Base-by-base conservation (phyloP, 2,329 filamentous ascomycete genomes). In the Cytospora chrysosperma region DNA sequence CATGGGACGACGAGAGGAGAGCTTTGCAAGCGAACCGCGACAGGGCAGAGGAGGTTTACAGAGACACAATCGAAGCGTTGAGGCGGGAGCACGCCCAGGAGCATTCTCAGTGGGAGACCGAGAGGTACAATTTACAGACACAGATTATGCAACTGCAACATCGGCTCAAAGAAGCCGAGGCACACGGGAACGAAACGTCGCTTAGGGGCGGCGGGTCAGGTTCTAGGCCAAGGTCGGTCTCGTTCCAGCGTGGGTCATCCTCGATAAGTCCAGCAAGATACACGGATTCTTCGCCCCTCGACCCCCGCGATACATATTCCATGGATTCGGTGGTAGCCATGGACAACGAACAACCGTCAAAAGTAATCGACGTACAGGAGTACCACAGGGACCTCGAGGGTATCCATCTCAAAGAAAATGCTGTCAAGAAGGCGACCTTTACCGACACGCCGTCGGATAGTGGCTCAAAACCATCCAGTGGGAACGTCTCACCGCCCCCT, bases 341-440 rank as follows among this genome's bases (percentile, higher is more conserved):
- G 57, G 61, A 61, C 27, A 30, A 40, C 17, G 53, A 63, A 61
- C 71, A 32, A 73, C 73, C 47, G 74, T 79, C 67, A 55, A 62
- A 67, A 43, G 58, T 67, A 64, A 32, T 88, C 57, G 85, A 87
- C 64, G 81, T 88, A 12, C 79, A 82, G 51, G 79, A 82, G 64
- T 82, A 87, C 28, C 80, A 86, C 67, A 83, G 84, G 3, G 80
- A 81, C 32, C 74, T 87, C n/a, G 85, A 88, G 70, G 84, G 85
- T 8, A 83, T 88, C 57, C 79, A 81, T 1, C 78, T 88, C 67
- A 85, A 81, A 70, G 78, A 80, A 6, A 79, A 79, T 17, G 83
- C 83, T 1, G 75, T 87, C 17, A 78, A 82, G 69, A 81, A 76
- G 67, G 69, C 78, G 43, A 85, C 83, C 3, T 86, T 85, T 66